Percentiles rank a stretch among this genome's conserved stretches.
These are phyloP conservation scores for Cordyceps fumosorosea DNA, from an alignment of 2,329 filamentous ascomycete species.

Conservation along the genomic window DNA sequence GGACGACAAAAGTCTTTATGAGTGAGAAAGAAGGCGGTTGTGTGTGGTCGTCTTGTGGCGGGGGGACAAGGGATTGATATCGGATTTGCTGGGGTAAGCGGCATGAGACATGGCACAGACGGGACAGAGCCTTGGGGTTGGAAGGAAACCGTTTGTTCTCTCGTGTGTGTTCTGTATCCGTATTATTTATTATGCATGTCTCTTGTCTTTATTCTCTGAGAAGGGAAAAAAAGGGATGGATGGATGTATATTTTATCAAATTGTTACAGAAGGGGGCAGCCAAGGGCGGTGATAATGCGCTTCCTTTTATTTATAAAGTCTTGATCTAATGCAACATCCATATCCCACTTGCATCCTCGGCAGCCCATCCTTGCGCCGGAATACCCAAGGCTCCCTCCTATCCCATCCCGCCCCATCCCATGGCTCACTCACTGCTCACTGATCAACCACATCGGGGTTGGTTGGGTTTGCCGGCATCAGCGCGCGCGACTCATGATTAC, in stretches of 20 bases:
- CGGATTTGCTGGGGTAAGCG: constrained; percentile 4
- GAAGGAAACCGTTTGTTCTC: constrained; percentile 5
- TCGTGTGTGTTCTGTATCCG: not conserved
- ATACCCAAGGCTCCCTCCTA: not conserved
- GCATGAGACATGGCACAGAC: constrained; percentile 9
- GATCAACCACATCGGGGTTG: not conserved
- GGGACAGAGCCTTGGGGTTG: not conserved
- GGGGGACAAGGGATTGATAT: constrained; percentile 9
- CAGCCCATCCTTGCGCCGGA: not conserved
- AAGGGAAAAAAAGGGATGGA: too few relatives aligned
- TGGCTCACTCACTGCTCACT: too few relatives aligned
- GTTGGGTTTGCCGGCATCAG: not conserved
- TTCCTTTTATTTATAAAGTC: not conserved
- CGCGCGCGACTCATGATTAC: too few relatives aligned
- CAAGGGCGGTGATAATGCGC: not conserved
- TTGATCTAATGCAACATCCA: not conserved
- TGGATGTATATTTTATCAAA: not conserved
- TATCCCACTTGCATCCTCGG: not conserved
- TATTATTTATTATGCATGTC: not conserved
- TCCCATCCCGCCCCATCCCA: not conserved
- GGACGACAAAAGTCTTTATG: not conserved
- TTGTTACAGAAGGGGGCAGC: not conserved
- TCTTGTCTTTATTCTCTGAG: not conserved
- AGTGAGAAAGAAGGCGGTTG: not conserved
- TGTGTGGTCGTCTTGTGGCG: not conserved